Conservation (phyloP, 306 rosid genomes). For the Glycyrrhiza uralensis region DNA sequence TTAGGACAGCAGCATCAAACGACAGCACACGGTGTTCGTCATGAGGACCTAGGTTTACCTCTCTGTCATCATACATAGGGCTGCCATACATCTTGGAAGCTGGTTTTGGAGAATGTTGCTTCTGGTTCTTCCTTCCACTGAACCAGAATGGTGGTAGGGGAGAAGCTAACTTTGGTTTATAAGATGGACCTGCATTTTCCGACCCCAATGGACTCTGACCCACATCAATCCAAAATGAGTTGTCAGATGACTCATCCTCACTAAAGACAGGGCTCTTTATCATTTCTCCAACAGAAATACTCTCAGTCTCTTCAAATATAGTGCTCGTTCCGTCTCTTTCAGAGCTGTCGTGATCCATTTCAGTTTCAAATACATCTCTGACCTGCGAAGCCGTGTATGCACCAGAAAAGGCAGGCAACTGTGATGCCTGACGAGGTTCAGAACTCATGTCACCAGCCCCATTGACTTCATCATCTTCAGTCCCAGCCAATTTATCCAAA, state of each 20-base stretch:
- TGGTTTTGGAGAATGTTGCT: slow-evolving; percentile 60
- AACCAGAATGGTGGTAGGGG: slow-evolving; percentile 85
- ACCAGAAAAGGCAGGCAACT: slow-evolving; percentile 93
- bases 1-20: slow-evolving; percentile 81
- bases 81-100: slow-evolving; percentile 71
- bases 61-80: slow-evolving; percentile 76
- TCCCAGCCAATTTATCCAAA: slow-evolving; percentile 64
- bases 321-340: slow-evolving; percentile 96
- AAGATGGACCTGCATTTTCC: slow-evolving; percentile 48
- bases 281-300: slow-evolving; percentile 85
- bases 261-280: slow-evolving; percentile 98
- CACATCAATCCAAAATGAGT: slow-evolving; percentile 92
- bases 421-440: slow-evolving; percentile 62
- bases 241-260: slow-evolving; percentile 91
- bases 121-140: slow-evolving; percentile 54
- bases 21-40: slow-evolving; percentile 69
- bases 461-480: slow-evolving; percentile 53
- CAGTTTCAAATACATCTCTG: slow-evolving; percentile 87
- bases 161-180: slow-evolving; percentile 66
- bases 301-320: slow-evolving; percentile 87
- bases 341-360: slow-evolving; percentile 89
- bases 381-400: slow-evolving; percentile 89
- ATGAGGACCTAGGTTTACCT: slow-evolving; percentile 35
- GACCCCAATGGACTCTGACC: slow-evolving; percentile 96
- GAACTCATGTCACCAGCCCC: slow-evolving; percentile 49